Percentiles rank a stretch among this genome's conserved stretches.
phyloP scores from a whole-genome alignment of 2,329 filamentous ascomycete genomes.

The Amesomyces nigricolor region DNA sequence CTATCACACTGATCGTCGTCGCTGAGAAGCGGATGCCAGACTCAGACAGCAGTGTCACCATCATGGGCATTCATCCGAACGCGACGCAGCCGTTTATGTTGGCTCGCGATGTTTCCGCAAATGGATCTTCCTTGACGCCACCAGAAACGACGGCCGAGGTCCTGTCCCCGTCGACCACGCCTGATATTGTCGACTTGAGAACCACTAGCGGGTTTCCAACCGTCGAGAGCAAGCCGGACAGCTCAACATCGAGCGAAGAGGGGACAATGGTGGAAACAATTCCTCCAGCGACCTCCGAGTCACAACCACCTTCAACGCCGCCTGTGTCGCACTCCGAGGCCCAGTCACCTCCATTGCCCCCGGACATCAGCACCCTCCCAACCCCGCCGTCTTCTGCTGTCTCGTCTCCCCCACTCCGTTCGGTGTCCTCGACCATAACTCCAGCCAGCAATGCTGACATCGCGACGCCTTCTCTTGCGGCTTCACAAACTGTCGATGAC shows the following conservation, averaged over 20 bases:
- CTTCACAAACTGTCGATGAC: background rate
- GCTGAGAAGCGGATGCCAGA: slow-evolving; percentile 30
- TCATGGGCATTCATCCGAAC: slow-evolving; percentile 21
- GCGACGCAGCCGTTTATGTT: slow-evolving; percentile 11
- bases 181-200: background rate
- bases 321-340: too few species aligned
- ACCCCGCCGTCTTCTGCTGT: background rate
- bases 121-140: background rate
- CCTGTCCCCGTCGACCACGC: background rate
- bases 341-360: background rate
- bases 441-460: background rate
- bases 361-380: background rate
- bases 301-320: background rate
- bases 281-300: background rate
- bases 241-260: background rate
- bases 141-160: background rate
- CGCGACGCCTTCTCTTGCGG: background rate
- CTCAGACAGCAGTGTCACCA: slow-evolving; percentile 28
- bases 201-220: background rate
- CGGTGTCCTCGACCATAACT: background rate
- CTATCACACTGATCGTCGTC: slow-evolving; percentile 29
- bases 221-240: background rate
- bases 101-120: slow-evolving; percentile 6
- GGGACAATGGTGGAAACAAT: background rate
- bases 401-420: too few species aligned